These are phyloP conservation scores for Botrytis byssoidea DNA, from an alignment of 2,329 filamentous ascomycete species.

Conservation along the genomic window DNA sequence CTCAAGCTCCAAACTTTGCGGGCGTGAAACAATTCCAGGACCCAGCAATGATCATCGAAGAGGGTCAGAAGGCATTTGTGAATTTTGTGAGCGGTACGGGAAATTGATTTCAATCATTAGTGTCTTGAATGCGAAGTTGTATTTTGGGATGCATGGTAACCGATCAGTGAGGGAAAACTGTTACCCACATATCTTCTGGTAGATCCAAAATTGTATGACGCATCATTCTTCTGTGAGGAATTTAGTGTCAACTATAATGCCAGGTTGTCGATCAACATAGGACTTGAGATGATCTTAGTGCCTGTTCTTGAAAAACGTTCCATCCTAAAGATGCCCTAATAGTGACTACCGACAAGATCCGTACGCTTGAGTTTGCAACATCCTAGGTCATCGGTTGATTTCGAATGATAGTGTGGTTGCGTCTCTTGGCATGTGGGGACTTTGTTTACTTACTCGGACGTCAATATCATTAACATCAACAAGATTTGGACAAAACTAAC, in stretches of 20 bases:
- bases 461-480: background rate
- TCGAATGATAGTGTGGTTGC: background rate
- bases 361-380: constrained; percentile 7
- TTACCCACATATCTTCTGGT: background rate
- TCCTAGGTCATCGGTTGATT: background rate
- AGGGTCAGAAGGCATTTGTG: constrained; percentile 29
- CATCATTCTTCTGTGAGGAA: background rate
- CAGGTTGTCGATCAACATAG: background rate
- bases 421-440: background rate
- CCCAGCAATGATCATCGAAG: constrained; percentile 33
- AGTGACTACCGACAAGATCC: background rate
- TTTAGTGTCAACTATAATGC: background rate
- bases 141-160: background rate
- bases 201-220: constrained; percentile 10
- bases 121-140: background rate
- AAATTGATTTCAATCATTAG: background rate
- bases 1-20: constrained; percentile 25
- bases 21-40: constrained; percentile 25
- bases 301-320: background rate
- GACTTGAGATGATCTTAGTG: background rate
- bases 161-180: too few species aligned
- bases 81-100: constrained; percentile 12
- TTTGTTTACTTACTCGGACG: background rate
- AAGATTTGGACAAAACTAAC: background rate
- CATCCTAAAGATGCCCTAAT: background rate